Evolutionary conservation across 148 eudicot genomes (phyloP), one percentile per base, ranked within the genome.

Genomic region (Mesembryanthemum crystallinum): DNA sequence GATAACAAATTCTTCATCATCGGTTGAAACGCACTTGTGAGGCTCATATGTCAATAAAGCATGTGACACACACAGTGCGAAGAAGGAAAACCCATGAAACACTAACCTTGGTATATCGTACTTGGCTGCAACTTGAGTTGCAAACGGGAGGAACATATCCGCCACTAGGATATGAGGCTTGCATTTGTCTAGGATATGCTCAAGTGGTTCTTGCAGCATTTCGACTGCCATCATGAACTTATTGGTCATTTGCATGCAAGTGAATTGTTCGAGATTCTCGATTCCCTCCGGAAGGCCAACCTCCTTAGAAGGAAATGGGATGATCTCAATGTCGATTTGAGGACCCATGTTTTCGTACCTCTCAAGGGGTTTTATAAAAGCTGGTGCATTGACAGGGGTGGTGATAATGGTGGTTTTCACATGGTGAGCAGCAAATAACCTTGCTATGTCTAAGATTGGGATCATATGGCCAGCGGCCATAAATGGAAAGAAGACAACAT

Each of bases 401-500:
- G 86, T 81, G 57, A 83, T 20, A 37, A 88, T 76, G 72, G 85
- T 84, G 69, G 77, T 77, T 25, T 76, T 57, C 14, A 81, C 76
- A 37, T 78, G 64, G 29, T 42, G 67, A 10, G 71, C 0, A 24
- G 85, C 80, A 13, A 85, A 85, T 8, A 83, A 82, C 25, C 73
- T 71, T 7, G 84, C 85, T 0, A 73, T 68, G 81, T 85, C 88
- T 25, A 85, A 45, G 35, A 66, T 64, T 9, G 90, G 90, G 74
- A 84, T 82, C 64, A 79, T 64, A 71, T 88, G 90, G 76, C 90
- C 86, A 4, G 88, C 73, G 0, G 81, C 72, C 82, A 85, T 79
- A 1, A 85, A 61, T 4, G 88, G 90, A 25, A 83, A 76, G 79
- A 83, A 79, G 72, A 76, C 37, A 8, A 79, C 80, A 13, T 78